Evolutionary conservation across 179 eudicot species (phyloP), one percentile per base, ranked within the genome.

Genomic region (Camellia oleifera): DNA sequence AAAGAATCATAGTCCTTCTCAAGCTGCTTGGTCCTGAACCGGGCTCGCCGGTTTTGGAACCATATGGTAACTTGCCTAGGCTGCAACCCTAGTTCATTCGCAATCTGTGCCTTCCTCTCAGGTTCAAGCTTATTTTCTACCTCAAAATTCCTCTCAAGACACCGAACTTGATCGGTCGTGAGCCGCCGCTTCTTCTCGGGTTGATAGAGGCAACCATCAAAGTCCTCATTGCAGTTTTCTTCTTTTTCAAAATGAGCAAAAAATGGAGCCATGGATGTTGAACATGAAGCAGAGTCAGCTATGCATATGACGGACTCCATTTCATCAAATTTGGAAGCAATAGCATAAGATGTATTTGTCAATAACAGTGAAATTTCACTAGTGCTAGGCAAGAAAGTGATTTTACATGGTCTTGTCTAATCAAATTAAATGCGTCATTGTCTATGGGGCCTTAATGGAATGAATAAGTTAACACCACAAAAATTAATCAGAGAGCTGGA

Each of bases 41-140:
- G 85, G n/a, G 98, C 94, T 44, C 98, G 87, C 48, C 98, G 78
- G 69, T 94, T 94, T 74, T 92, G 98, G 74, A 91, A 94, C 98
- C 98, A 94, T 57, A 94, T 86, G 0, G 97, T 90, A 7, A 94
- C 90, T 71, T 92, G 97, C 18, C 93, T 77, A 2, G 97, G 92
- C 72, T 92, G 91, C 81, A 94, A 81, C 20, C 90, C 86, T 7
- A 90, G 77, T 53, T 90, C 84, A 72, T 88, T 88, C 4, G 98
- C 93, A 68, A 92, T 81, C 53, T 90, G 78, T 32, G 76, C 46
- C 73, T 92, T 94, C 75, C 93, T 88, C 56, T 92, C 92, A 0
- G 94, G 98, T 71, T 92, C 97, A 3, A 94, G 88, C 86, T 91
- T 94, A 75, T 89, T 91, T 2, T 92, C 97, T 17, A 75, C 81